These are phyloP conservation scores for Sphaerulina vaccinii DNA, from an alignment of 2,329 filamentous ascomycete species.

Conservation along the genomic window DNA sequence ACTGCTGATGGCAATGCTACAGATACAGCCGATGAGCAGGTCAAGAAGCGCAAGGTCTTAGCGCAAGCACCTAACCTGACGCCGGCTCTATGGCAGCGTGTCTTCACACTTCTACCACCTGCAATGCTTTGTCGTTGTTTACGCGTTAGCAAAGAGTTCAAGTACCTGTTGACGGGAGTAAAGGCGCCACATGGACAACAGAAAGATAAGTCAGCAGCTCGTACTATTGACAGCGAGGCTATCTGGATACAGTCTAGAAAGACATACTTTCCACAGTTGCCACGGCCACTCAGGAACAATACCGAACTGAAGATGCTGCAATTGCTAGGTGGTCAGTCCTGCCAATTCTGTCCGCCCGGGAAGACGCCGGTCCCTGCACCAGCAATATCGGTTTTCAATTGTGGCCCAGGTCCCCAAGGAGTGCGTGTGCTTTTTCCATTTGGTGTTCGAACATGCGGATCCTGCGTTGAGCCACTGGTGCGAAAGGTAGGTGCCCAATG, in stretches of 20 bases:
- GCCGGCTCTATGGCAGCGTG: slow-evolving; percentile 35
- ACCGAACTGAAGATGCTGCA: slow-evolving; percentile 77
- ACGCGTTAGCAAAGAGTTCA: slow-evolving; percentile 34
- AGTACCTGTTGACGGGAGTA: slow-evolving; percentile 29
- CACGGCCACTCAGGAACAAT: slow-evolving; percentile 62
- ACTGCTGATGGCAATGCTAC: slow-evolving; percentile 11
- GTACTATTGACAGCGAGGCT: slow-evolving; percentile 57
- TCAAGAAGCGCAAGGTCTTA: slow-evolving; percentile 28
- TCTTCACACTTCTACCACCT: slow-evolving; percentile 36
- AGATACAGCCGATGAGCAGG: slow-evolving; percentile 15
- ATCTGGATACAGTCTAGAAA: slow-evolving; percentile 72
- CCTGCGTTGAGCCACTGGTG: slow-evolving; percentile 61
- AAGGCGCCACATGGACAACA: slow-evolving; percentile 16
- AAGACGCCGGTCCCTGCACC: slow-evolving; percentile 38
- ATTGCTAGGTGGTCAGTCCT: slow-evolving; percentile 61
- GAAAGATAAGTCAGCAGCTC: slow-evolving; percentile 17
- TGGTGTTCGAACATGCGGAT: slow-evolving; percentile 62
- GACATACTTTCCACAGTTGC: slow-evolving; percentile 64
- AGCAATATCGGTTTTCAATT: slow-evolving; percentile 51
- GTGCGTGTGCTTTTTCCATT: slow-evolving; percentile 71
- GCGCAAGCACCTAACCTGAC: slow-evolving; percentile 18
- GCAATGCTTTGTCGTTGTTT: slow-evolving; percentile 36
- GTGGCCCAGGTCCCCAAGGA: slow-evolving; percentile 61
- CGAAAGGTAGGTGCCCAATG: slow-evolving; percentile 60
- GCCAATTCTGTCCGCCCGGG: slow-evolving; percentile 72